Evolutionary conservation across 208 protist species (phyloP), one percentile per base, ranked within the genome.

Genomic region (Naegleria fowleri): DNA sequence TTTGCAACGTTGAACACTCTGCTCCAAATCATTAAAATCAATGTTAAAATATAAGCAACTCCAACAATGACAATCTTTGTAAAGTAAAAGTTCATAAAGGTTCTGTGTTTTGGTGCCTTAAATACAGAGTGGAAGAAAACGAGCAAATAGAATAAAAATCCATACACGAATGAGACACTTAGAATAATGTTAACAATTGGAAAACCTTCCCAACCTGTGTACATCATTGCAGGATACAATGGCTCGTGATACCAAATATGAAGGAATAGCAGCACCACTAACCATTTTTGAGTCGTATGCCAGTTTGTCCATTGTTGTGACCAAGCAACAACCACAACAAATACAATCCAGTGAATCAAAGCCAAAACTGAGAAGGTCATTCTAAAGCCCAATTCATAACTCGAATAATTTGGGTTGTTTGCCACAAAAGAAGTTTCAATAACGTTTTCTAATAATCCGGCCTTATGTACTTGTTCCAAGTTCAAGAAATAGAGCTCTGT

Each of bases 231-330:
- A 11, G 40, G 11, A 51, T 40, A 86, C 4, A 51, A 33, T 86
- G 83, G 83, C 11, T 86, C 83, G 48, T 86, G 83, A 51, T 51
- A 86, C 9, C 7, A 86, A 51, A 86, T 51, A 13, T 48, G 36
- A 15, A 86, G 29, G 33, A 86, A 86, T 33, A 86, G 33, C 11
- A 86, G n/a, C 5, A 86, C 9, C 0, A 38, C 1, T 33, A 86
- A 51, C 83, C 83, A 86, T n/a, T 86, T 86, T 48, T 86, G 83
- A 15, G 40, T 51, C 5, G 83, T 86, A 11, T 86, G 83, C 40
- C 38, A 86, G 0, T 33, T 86, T 86, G 5, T 51, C 83, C 5
- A 86, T 86, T 48, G 36, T 48, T 86, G 83, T 29, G 79, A 39
- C 38, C n/a, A 43, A 13, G 22, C 7, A 85, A 38, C 41, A 43